Conservation (phyloP, 345 rosid species). For the Moricandia moricandioides region DNA sequence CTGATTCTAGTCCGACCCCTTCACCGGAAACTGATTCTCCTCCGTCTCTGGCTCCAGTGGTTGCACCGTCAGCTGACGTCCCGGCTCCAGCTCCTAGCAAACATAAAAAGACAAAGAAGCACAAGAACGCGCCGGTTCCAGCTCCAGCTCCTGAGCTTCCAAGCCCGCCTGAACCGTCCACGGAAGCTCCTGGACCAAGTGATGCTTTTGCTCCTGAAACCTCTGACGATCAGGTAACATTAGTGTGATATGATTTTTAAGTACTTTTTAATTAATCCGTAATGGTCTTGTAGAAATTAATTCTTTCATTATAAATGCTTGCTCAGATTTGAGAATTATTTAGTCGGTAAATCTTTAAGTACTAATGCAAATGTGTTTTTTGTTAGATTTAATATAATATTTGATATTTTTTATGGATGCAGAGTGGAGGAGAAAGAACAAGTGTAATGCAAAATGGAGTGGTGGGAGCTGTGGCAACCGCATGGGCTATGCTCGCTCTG, state of each 20-base stretch:
- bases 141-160: conserved; percentile 49
- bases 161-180: conserved; percentile 64
- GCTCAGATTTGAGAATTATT: background rate
- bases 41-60: background rate
- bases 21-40: background rate
- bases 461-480: conserved; percentile 38
- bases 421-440: conserved; percentile 49
- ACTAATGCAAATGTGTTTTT: background rate
- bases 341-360: background rate
- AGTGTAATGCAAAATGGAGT: conserved; percentile 33
- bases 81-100: conserved; percentile 72
- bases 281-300: background rate
- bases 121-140: conserved; percentile 43
- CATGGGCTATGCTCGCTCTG: conserved; percentile 41
- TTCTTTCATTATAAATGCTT: background rate
- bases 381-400: no score
- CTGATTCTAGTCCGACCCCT: background rate
- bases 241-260: background rate
- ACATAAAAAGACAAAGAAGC: conserved; percentile 39
- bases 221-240: conserved; percentile 37
- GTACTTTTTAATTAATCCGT: background rate
- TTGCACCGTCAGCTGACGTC: conserved; percentile 36
- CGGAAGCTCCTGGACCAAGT: conserved; percentile 53
- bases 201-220: conserved; percentile 47
- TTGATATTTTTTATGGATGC: conserved; percentile 21